These are phyloP conservation scores for Rhodotorula toruloides DNA, from an alignment of 768 basidiomycete species.

Conservation along the genomic window DNA sequence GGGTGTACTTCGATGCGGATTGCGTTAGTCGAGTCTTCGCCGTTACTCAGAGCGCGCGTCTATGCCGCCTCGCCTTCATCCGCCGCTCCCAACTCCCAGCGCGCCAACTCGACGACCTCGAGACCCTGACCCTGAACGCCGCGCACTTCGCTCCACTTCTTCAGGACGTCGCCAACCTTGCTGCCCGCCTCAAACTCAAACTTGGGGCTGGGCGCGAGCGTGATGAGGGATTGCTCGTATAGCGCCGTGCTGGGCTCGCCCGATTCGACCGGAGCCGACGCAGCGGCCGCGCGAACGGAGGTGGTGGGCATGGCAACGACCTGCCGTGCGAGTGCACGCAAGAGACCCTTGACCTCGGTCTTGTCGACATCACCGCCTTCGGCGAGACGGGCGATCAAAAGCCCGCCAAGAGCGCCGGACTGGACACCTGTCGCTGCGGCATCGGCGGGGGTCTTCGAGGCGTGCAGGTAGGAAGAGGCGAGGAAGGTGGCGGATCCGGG, in stretches of 20 bases:
- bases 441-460: constrained; percentile 58
- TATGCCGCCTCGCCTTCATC: constrained; percentile 20
- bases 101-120: constrained; percentile 44
- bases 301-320: constrained; percentile 73
- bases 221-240: constrained; percentile 67
- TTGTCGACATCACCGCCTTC: constrained; percentile 24
- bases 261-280: constrained; percentile 42
- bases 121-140: constrained; percentile 50
- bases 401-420: constrained; percentile 49
- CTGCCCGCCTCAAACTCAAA: constrained; percentile 39
- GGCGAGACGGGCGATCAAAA: constrained; percentile 54
- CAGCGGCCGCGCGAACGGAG: constrained; percentile 38
- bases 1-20: no score
- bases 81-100: constrained; percentile 50
- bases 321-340: constrained; percentile 74
- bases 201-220: constrained; percentile 29
- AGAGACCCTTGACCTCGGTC: constrained; percentile 54
- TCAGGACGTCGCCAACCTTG: constrained; percentile 50
- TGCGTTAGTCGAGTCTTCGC: no score
- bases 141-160: constrained; percentile 56
- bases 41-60: background rate
- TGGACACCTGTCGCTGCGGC: constrained; percentile 58
- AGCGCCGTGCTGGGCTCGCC: constrained; percentile 55
- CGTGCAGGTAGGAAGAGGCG: constrained; percentile 41
- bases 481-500: constrained; percentile 18